These are phyloP conservation scores for Podospora anserina DNA, from an alignment of 495 filamentous ascomycete species.

Conservation along the genomic window DNA sequence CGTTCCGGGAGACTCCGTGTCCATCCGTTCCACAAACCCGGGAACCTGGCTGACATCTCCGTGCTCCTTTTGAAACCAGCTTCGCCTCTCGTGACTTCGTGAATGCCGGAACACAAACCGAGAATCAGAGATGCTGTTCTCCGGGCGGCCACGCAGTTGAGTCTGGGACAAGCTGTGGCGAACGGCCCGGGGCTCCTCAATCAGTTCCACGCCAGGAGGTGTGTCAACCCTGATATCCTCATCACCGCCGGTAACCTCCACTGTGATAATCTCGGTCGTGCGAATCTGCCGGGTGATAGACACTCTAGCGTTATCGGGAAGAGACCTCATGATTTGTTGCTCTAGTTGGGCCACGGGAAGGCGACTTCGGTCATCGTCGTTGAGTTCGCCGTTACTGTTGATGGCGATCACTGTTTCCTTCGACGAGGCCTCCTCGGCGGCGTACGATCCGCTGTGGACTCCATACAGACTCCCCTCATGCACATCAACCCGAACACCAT, in stretches of 20 bases:
- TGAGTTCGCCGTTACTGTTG: conserved; percentile 39
- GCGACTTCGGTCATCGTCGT: conserved; percentile 36
- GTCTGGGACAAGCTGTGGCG: conserved; percentile 4
- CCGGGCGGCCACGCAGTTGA: neutral
- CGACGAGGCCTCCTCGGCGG: conserved; percentile 19
- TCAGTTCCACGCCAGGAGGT: conserved; percentile 63
- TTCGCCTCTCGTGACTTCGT: conserved; percentile 38
- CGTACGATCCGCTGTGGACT: conserved; percentile 27
- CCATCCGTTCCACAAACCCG: conserved; percentile 28
- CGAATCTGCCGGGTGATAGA: conserved; percentile 63
- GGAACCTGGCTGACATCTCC: conserved; percentile 32
- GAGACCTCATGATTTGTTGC: conserved; percentile 42
- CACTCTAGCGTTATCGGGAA: conserved; percentile 51
- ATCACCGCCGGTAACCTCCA: conserved; percentile 65
- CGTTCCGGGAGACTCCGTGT: conserved; percentile 21
- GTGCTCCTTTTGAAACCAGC: conserved; percentile 36
- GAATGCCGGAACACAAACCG: conserved; percentile 32
- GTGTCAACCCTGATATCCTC: conserved; percentile 57
- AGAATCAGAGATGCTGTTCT: conserved; percentile 14
- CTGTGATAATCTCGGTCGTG: conserved; percentile 68
- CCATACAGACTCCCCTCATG: conserved; percentile 41
- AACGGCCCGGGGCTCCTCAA: conserved; percentile 47
- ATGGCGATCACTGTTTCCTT: conserved; percentile 39
- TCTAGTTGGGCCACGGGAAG: conserved; percentile 44
- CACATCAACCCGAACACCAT: conserved; percentile 60